A percentile compares a stretch with the other conserved stretches of the same genome.
Conservation (phyloP, 2,329 filamentous ascomycete species). For the Pseudocercospora cruenta region DNA sequence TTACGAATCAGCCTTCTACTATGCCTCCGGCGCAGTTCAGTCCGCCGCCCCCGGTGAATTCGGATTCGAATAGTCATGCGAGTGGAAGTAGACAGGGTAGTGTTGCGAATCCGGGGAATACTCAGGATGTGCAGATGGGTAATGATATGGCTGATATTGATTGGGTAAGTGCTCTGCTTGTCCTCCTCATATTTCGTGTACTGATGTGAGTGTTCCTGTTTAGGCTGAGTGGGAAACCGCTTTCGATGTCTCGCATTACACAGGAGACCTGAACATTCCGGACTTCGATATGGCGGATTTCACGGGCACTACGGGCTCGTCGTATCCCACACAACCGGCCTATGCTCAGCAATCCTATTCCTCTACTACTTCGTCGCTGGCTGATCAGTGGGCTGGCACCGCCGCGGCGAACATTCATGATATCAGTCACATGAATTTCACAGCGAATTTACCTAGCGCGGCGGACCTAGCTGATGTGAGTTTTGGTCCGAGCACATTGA, state of each 20-base stretch:
- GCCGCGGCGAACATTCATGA: slow-evolving; percentile 19
- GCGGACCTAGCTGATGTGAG: slow-evolving; percentile 14
- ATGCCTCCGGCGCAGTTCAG: slow-evolving; percentile 33
- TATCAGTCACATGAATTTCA: slow-evolving; percentile 16
- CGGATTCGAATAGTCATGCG: slow-evolving; percentile 22
- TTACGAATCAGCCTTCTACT: neutral
- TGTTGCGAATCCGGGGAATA: slow-evolving; percentile 16
- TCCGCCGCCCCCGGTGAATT: slow-evolving; percentile 27
- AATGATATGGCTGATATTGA: slow-evolving; percentile 60
- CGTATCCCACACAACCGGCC: neutral
- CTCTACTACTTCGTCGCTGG: neutral
- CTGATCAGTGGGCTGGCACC: neutral
- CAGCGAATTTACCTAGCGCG: neutral
- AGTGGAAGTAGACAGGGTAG: slow-evolving; percentile 31
- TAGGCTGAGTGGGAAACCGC: slow-evolving; percentile 53
- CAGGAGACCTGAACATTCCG: slow-evolving; percentile 39
- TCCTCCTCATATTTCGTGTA: neutral
- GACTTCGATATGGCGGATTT: slow-evolving; percentile 41
- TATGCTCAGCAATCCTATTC: slow-evolving; percentile 10
- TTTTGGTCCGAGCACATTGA: slow-evolving; percentile 5
- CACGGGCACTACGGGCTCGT: slow-evolving; percentile 27
- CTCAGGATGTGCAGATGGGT: neutral
- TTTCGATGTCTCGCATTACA: slow-evolving; percentile 44
- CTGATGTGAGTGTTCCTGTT: neutral
- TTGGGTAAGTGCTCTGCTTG: slow-evolving; percentile 58